phyloP scores from a whole-genome alignment of 2,329 filamentous ascomycete species.

The Camillea tinctor region DNA sequence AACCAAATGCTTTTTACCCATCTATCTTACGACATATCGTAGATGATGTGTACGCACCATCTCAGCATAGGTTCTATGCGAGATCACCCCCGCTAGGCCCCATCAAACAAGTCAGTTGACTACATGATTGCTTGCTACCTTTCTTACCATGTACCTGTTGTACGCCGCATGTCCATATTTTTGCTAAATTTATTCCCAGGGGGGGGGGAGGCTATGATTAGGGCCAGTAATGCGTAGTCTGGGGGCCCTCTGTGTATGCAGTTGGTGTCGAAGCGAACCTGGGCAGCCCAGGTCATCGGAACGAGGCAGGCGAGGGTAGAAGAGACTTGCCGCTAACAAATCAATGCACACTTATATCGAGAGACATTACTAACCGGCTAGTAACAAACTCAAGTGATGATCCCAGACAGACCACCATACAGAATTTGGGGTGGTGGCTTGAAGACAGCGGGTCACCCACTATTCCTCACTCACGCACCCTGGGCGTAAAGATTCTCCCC shows the following conservation, averaged over 20 bases:
- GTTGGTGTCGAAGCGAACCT: slow-evolving; percentile 22
- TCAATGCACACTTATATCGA: slow-evolving; percentile 9
- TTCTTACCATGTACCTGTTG: not conserved
- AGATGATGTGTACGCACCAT: slow-evolving; percentile 16
- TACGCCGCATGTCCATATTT: not conserved
- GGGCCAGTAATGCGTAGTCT: not conserved
- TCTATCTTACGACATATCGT: slow-evolving; percentile 24
- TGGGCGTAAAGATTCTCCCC: not conserved
- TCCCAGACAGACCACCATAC: slow-evolving; percentile 15
- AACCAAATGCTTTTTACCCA: slow-evolving; percentile 15
- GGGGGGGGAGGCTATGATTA: not conserved
- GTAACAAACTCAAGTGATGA: slow-evolving; percentile 19
- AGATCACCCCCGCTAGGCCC: slow-evolving; percentile 17
- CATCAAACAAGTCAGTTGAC: slow-evolving; percentile 20
- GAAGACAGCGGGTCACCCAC: slow-evolving; percentile 20
- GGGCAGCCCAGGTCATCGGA: slow-evolving; percentile 20
- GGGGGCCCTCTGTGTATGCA: slow-evolving; percentile 11
- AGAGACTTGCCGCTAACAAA: slow-evolving; percentile 17
- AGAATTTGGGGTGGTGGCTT: slow-evolving; percentile 27
- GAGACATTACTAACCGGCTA: slow-evolving; percentile 19
- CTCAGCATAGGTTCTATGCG: slow-evolving; percentile 13
- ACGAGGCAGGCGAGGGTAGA: slow-evolving; percentile 20
- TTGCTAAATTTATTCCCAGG: not conserved
- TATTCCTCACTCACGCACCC: slow-evolving; percentile 6
- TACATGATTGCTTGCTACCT: slow-evolving; percentile 24